Conservation (phyloP, 305 asterid species). For the Plantago lanceolata region DNA sequence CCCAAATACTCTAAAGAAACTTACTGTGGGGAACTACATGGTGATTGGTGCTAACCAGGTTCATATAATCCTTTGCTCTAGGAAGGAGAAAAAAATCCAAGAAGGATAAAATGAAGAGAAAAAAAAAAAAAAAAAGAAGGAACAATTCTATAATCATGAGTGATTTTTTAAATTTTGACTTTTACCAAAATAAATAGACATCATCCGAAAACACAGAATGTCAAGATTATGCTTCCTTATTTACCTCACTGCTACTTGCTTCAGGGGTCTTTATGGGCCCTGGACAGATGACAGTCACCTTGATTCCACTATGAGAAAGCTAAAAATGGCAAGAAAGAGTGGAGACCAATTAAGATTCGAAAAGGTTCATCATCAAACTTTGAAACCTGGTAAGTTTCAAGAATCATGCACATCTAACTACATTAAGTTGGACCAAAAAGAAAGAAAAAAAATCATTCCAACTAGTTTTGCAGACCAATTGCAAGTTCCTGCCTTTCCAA, state of each 20-base stretch:
- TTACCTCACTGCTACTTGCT: slow-evolving; percentile 58
- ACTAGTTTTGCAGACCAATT: slow-evolving; percentile 10
- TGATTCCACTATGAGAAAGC: slow-evolving; percentile 78
- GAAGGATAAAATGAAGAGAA: background rate
- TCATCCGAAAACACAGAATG: background rate
- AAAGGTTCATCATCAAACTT: slow-evolving; percentile 2
- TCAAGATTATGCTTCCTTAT: background rate
- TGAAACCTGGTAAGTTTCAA: slow-evolving; percentile 1
- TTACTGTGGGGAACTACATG: background rate
- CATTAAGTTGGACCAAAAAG: background rate
- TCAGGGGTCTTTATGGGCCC: slow-evolving; percentile 77
- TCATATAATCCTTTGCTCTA: background rate
- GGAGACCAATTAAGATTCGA: slow-evolving; percentile 18
- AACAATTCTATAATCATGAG: background rate
- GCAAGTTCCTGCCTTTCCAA: background rate
- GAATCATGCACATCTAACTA: slow-evolving; percentile 4
- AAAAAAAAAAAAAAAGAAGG: no score
- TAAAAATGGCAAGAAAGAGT: slow-evolving; percentile 31
- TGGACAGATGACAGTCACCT: slow-evolving; percentile 90
- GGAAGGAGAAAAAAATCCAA: background rate
- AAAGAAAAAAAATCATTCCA: slow-evolving; percentile 1
- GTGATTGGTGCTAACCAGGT: background rate
- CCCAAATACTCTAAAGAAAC: no score
- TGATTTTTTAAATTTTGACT: no score
- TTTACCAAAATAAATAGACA: background rate